Evolutionary conservation across 2,329 filamentous ascomycete genomes (phyloP), one percentile per base, ranked within the genome.

Genomic region (Macrophomina phaseolina): DNA sequence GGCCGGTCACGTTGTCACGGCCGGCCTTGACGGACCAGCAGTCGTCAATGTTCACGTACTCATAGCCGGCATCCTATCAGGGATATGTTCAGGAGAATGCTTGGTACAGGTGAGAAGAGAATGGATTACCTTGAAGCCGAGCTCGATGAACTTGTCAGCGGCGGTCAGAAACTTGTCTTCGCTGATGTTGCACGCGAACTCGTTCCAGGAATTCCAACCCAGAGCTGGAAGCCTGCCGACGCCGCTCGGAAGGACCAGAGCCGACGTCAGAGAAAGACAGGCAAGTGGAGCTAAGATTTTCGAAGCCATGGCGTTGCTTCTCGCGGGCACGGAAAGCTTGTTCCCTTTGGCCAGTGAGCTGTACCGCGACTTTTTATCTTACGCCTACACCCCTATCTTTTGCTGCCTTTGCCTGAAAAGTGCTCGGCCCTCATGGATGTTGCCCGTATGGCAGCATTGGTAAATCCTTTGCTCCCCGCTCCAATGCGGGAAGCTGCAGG

Each of bases 1-100:
- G 69, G 70, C 76, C 68, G 38, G 73, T 69, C 75, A 74, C 63
- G 78, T 84, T 68, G 81, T 77, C 84, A 81, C 85, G 64, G 77
- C 84, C 70, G 81, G n/a, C 30, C 80, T 84, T 66, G 73, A 80
- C 68, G 75, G 81, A 69, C 78, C 77, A 91, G 77, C 87, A 89
- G 72, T 90, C 88, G 74, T 90, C 87, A 12, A 82, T 83, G 67
- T 87, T 86, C 66, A 89, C 82, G 65, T 89, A 87, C 23, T 83
- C 75, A 71, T 88, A 88, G 1, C 86, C 86, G 3, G 82, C 78
- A 48, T 85, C 83, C 56, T 76, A 36, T 45, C 42, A 12, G 16
- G 32, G 46, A n/a, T 36, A 12, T 65, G 30, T 23, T 38, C 7
- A 7, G 36, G 36, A 38, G 6, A 2, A 66, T 52, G 14, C 7